These are phyloP conservation scores for Lactarius evosmus DNA, from an alignment of 768 basidiomycete species.

Conservation along the genomic window DNA sequence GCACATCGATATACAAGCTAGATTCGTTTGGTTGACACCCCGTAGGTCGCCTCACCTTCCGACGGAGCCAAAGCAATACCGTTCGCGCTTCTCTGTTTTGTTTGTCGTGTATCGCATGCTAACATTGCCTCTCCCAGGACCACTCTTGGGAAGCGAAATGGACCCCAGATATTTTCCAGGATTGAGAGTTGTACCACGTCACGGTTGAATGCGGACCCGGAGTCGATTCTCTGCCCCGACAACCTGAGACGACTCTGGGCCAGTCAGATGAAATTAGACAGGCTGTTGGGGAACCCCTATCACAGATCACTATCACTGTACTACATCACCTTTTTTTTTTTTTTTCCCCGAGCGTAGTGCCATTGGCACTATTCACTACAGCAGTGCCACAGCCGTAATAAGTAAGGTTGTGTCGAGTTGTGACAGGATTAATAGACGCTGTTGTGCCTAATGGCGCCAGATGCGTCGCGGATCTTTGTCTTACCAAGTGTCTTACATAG, in stretches of 20 bases:
- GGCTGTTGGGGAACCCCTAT: neutral
- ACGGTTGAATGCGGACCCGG: neutral
- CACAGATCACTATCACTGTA: neutral
- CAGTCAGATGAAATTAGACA: neutral
- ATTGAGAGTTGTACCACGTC: neutral
- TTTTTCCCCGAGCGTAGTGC: neutral
- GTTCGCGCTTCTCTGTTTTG: neutral
- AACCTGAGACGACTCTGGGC: neutral
- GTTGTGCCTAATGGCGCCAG: neutral
- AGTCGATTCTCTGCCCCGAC: neutral
- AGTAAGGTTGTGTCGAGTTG: neutral
- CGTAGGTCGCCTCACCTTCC: neutral
- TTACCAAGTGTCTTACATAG: neutral
- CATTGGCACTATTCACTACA: neutral
- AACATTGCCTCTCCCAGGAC: neutral
- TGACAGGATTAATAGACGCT: neutral
- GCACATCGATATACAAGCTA: neutral
- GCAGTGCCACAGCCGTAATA: neutral
- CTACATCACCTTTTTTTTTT: neutral
- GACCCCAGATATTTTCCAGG: neutral
- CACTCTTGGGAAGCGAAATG: neutral
- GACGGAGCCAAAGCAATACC: neutral
- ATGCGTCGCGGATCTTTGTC: conserved; percentile 1
- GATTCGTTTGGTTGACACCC: neutral
- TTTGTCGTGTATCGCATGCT: neutral